Evolutionary conservation across 768 basidiomycete genomes (phyloP), one percentile per base, ranked within the genome.

Genomic region (Hygrophoropsis aurantiaca): DNA sequence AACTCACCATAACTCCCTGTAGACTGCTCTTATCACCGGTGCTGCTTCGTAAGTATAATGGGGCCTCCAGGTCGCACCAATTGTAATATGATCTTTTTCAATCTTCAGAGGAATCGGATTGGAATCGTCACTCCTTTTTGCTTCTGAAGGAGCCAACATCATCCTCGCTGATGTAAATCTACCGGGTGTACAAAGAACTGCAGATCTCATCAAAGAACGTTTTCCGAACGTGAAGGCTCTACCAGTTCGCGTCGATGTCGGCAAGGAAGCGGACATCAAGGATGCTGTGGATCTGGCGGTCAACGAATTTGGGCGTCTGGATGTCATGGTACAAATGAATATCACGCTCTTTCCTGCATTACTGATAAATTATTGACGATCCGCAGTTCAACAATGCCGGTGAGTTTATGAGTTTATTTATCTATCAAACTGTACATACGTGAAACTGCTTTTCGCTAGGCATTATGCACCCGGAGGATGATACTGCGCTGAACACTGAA

Each of bases 381-480:
- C 21, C 19, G 23, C 35, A 95, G 93, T 97, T 95, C 67, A 97
- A 97, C 65, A 97, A 97, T 60, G 93, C 90, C 37, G 90, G 89
- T 81, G 51, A 53, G 72, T 58, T 18, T 42, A 19, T 23, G 30
- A 19, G 41, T 36, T 27, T 7, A 3, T 16, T 4, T 25, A 19
- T 23, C 16, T n/a, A 11, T 38, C 3, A 18, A 13, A n/a, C n/a
- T n/a, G n/a, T 11, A 23, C 1, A 8, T 4, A 44, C 25, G 6
- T 15, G 40, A 18, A 20, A 42, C 41, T 57, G 18, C 59, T 38
- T 6, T 25, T 21, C 25, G 38, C 40, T 52, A 84, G 94, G 95
- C n/a, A 95, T 99, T 60, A 99, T 99, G 97, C 97, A 97, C 64
- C 85, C 92, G 15, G 82, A 75, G 9, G 95, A 99, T 57, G 95